A percentile compares a stretch with the other conserved stretches of the same genome.
phyloP scores from a whole-genome alignment of 257 asterid species.

The Rauvolfia tetraphylla region DNA sequence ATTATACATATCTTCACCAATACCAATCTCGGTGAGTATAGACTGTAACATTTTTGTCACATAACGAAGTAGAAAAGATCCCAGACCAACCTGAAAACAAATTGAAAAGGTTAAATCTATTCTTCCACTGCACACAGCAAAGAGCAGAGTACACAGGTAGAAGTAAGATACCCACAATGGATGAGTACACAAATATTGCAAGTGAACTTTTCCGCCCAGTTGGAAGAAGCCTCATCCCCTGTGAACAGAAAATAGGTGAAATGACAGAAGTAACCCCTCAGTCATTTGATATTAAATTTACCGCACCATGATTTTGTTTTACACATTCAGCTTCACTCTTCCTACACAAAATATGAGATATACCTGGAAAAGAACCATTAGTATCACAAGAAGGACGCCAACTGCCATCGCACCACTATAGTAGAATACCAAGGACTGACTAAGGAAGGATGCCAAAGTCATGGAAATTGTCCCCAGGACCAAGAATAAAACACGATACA shows the following conservation, averaged over 20 bases:
- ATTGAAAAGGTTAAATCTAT: slow-evolving; percentile 5
- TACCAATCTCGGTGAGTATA: slow-evolving; percentile 56
- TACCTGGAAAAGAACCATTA: slow-evolving; percentile 93
- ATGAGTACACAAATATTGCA: slow-evolving; percentile 68
- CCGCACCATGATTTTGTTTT: background rate
- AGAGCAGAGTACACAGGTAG: slow-evolving; percentile 12
- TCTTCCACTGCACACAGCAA: background rate
- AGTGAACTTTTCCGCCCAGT: slow-evolving; percentile 74
- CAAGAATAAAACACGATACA: slow-evolving; percentile 64
- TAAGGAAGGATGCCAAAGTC: slow-evolving; percentile 64
- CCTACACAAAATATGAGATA: background rate
- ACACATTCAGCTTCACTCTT: background rate
- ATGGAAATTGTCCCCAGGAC: slow-evolving; percentile 54
- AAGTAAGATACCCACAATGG: slow-evolving; percentile 52
- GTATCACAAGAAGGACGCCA: slow-evolving; percentile 70
- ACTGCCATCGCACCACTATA: slow-evolving; percentile 78
- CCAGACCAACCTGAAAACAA: slow-evolving; percentile 70
- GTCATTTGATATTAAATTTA: background rate
- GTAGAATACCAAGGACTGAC: slow-evolving; percentile 76
- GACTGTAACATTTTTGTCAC: slow-evolving; percentile 50
- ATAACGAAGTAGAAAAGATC: slow-evolving; percentile 62
- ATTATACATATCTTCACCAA: slow-evolving; percentile 77
- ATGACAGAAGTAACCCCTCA: background rate
- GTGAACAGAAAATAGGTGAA: slow-evolving; percentile 23
- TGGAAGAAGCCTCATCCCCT: slow-evolving; percentile 99